A percentile compares a stretch with the other conserved stretches of the same genome.
phyloP scores from a whole-genome alignment of 2,329 filamentous ascomycete species.

The Hirsutella thompsonii region DNA sequence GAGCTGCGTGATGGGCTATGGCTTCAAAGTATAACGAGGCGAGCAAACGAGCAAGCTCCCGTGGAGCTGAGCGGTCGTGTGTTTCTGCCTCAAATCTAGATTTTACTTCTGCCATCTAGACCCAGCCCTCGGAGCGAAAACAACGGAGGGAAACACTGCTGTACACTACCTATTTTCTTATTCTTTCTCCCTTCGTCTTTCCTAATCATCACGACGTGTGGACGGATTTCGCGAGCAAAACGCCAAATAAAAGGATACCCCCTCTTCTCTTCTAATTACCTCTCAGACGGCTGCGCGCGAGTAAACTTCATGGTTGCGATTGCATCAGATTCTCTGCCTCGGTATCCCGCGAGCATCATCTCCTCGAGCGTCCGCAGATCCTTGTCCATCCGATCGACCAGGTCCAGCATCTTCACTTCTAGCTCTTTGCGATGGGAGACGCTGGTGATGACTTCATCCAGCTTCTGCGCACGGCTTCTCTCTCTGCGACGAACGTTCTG shows the following conservation, averaged over 20 bases:
- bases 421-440: slow-evolving; percentile 13
- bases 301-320: slow-evolving; percentile 2
- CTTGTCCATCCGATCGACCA: slow-evolving; percentile 9
- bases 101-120: neutral
- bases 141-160: too few species aligned
- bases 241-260: neutral
- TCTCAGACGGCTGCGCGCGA: too few species aligned
- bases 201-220: slow-evolving; percentile 3
- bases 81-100: too few species aligned
- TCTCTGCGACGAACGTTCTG: neutral
- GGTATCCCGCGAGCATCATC: slow-evolving; percentile 16
- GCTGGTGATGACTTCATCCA: slow-evolving; percentile 27
- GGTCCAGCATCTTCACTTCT: slow-evolving; percentile 14
- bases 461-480: neutral
- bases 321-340: slow-evolving; percentile 13
- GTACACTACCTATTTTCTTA: too few species aligned
- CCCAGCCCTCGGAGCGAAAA: neutral
- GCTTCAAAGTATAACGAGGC: slow-evolving; percentile 55
- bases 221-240: slow-evolving; percentile 6
- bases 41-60: too few species aligned
- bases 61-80: too few species aligned
- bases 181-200: too few species aligned
- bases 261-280: slow-evolving; percentile 1
- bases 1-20: slow-evolving; percentile 84
- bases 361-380: slow-evolving; percentile 12